These are phyloP conservation scores for Alternaria solani DNA, from an alignment of 2,329 filamentous ascomycete species.

Conservation along the genomic window DNA sequence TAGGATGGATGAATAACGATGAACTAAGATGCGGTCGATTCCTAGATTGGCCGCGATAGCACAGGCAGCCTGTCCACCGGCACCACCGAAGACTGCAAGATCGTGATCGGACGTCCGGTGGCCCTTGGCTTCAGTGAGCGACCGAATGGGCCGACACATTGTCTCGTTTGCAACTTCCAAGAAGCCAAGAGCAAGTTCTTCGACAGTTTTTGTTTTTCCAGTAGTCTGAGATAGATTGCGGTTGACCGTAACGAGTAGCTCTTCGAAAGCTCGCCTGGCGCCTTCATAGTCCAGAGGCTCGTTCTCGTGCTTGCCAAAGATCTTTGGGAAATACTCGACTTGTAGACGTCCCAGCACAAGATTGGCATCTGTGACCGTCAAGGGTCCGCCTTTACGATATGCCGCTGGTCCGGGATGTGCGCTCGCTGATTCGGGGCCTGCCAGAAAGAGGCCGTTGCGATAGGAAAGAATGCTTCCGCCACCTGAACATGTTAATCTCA, in stretches of 20 bases:
- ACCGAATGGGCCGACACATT: slow-evolving; percentile 41
- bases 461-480: slow-evolving; percentile 55
- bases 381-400: slow-evolving; percentile 47
- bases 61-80: slow-evolving; percentile 57
- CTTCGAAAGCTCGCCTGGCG: slow-evolving; percentile 52
- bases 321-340: slow-evolving; percentile 43
- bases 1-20: slow-evolving; percentile 57
- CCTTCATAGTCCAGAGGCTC: slow-evolving; percentile 54
- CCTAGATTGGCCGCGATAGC: slow-evolving; percentile 55
- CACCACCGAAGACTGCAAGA: slow-evolving; percentile 41
- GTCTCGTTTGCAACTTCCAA: slow-evolving; percentile 39
- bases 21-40: slow-evolving; percentile 56
- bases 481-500: slow-evolving; percentile 32
- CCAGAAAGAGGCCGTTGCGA: slow-evolving; percentile 34
- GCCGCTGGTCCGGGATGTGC: slow-evolving; percentile 48
- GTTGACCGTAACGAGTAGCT: slow-evolving; percentile 57
- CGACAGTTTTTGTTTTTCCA: slow-evolving; percentile 37
- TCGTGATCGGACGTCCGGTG: slow-evolving; percentile 31
- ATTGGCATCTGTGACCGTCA: slow-evolving; percentile 49
- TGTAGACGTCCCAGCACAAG: slow-evolving; percentile 44
- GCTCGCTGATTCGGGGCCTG: slow-evolving; percentile 42
- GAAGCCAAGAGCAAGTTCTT: slow-evolving; percentile 3
- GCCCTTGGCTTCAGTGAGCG: slow-evolving; percentile 39
- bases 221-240: slow-evolving; percentile 30
- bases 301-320: slow-evolving; percentile 45